phyloP scores from a whole-genome alignment of 768 basidiomycete genomes.

The Pisolithus marmoratus region DNA sequence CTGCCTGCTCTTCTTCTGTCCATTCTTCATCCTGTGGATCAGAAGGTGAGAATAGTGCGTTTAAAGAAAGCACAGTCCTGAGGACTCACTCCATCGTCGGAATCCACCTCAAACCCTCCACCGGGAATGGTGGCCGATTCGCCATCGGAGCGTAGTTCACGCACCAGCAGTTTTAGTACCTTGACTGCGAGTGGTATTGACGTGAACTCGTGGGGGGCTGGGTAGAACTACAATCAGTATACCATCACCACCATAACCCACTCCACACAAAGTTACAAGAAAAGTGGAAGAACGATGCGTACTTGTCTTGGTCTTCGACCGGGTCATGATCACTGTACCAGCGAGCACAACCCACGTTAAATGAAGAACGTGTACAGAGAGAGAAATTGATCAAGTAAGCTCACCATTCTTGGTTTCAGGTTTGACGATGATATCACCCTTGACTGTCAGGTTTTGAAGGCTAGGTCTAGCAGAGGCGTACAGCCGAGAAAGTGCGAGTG shows the following conservation, averaged over 20 bases:
- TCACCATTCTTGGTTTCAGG: constrained; percentile 77
- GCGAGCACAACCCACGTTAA: constrained; percentile 16
- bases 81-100: constrained; percentile 66
- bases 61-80: not conserved
- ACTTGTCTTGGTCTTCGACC: constrained; percentile 86
- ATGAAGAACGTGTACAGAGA: constrained; percentile 6
- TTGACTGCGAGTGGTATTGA: constrained; percentile 86
- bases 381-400: constrained; percentile 23
- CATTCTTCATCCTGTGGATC: constrained; percentile 76
- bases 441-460: constrained; percentile 67
- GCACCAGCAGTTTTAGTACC: constrained; percentile 82
- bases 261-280: constrained; percentile 4
- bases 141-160: constrained; percentile 76
- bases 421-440: constrained; percentile 87
- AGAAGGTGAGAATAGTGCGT: not conserved
- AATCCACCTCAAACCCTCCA: constrained; percentile 55
- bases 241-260: not conserved
- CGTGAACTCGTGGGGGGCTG: constrained; percentile 85
- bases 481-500: constrained; percentile 72
- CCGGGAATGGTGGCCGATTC: constrained; percentile 64
- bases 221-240: constrained; percentile 17
- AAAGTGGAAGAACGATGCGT: constrained; percentile 26
- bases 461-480: constrained; percentile 61
- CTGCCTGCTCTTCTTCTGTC: constrained; percentile 78
- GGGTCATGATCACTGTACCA: constrained; percentile 86